These are phyloP conservation scores for Blastobotrys illinoisensis DNA, from an alignment of 1,139 yeast genomes.

Conservation along the genomic window DNA sequence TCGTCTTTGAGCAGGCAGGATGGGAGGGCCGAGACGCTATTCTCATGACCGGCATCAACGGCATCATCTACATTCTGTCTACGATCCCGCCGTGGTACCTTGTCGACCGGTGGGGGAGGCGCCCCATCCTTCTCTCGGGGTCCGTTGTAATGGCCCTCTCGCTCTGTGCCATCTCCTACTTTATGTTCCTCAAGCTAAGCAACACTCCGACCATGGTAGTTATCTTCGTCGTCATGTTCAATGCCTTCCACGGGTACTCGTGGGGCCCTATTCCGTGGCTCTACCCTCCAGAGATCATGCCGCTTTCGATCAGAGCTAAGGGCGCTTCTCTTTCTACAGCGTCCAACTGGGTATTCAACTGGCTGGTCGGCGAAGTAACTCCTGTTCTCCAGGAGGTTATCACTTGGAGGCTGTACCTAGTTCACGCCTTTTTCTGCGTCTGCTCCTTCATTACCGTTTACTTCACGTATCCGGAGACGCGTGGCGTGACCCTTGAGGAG, in stretches of 20 bases:
- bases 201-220: slow-evolving; percentile 73
- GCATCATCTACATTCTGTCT: slow-evolving; percentile 64
- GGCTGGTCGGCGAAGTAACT: slow-evolving; percentile 85
- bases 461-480: slow-evolving; percentile 78
- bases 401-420: slow-evolving; percentile 73
- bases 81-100: slow-evolving; percentile 90
- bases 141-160: slow-evolving; percentile 75
- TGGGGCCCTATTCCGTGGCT: slow-evolving; percentile 98
- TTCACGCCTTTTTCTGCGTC: slow-evolving; percentile 74
- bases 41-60: slow-evolving; percentile 88
- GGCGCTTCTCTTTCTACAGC: slow-evolving; percentile 92
- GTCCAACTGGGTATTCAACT: slow-evolving; percentile 91
- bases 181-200: slow-evolving; percentile 52
- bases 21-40: slow-evolving; percentile 87
- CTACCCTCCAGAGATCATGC: slow-evolving; percentile 82
- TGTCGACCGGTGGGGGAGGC: slow-evolving; percentile 87
- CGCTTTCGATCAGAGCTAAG: slow-evolving; percentile 80
- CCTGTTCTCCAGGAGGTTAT: slow-evolving; percentile 76
- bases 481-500: slow-evolving; percentile 81
- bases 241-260: slow-evolving; percentile 75
- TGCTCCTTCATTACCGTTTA: slow-evolving; percentile 66
- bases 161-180: slow-evolving; percentile 58
- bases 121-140: slow-evolving; percentile 73
- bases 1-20: slow-evolving; percentile 92
- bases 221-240: slow-evolving; percentile 66